Base-by-base conservation (phyloP, 805 yeast species). In the Candida wancherniae region DNA sequence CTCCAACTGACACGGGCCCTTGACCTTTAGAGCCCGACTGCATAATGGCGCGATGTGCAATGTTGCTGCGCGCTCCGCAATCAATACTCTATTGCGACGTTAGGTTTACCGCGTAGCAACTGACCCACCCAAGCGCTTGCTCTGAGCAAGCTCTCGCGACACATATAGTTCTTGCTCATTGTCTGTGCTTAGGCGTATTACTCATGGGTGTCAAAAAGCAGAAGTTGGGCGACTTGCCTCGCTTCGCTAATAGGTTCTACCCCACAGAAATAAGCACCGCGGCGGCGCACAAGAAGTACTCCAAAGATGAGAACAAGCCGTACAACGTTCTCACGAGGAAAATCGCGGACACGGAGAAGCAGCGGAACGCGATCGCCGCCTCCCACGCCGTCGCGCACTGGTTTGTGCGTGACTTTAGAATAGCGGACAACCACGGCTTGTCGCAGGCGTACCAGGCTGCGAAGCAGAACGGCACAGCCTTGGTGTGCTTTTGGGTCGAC, bases 371-470 rank as follows among this genome's bases (percentile, higher is more conserved):
- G 10, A 15, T 46, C 10, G 29, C 43, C 15, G 18, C 34, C 11
- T 40, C 41, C 17, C 52, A 42, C n/a, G 43, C 44, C 15, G 52
- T 66, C 9, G 61, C 68, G 12, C 75, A 71, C 45, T 61, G 75
- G 63, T 71, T 73, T 31, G 47, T 67, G 11, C 56, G 62, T 21
- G 80, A 74, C 39, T 48, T 73, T 16, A 51, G 79, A 26, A 33
- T 61, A 6, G 49, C 45, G 7, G 75, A 73, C 43, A 73, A 73
- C 41, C 51, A 49, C 1, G 70, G 65, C 0, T 51, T 73, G 22
- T 47, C 38, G 9, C 38, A 54, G 11, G 70, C 72, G 2, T 42
- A 63, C 22, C 37, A 55, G 14, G 37, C 50, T 6, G 67, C 67
- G 3, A 31, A 43, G 12, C 33, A 47, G n/a, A 28, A 39, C 17